These are phyloP conservation scores for Henningerozyma blattae DNA, from an alignment of 805 yeast species.

Conservation along the genomic window DNA sequence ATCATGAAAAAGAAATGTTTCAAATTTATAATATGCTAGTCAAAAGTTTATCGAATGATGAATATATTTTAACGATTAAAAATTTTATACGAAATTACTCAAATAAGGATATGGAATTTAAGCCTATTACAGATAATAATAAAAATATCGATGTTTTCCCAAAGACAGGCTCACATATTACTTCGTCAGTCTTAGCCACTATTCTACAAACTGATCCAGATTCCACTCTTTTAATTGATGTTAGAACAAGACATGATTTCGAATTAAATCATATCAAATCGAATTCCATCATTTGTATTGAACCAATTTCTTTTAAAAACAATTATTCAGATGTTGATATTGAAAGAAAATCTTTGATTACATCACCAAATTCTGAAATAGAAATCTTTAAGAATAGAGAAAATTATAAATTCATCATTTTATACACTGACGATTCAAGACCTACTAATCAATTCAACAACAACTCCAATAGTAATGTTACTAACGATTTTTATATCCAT, in stretches of 20 bases:
- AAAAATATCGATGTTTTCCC: constrained; percentile 1
- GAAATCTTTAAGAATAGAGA: constrained; percentile 40
- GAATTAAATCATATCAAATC: constrained; percentile 51
- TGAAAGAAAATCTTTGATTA: constrained; percentile 45
- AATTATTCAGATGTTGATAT: constrained; percentile 51
- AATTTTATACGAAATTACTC: constrained; percentile 12
- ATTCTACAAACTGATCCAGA: constrained; percentile 6
- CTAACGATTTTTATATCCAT: constrained; percentile 8
- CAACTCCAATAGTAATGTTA: too few relatives aligned
- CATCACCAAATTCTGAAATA: constrained; percentile 46
- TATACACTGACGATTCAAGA: constrained; percentile 29
- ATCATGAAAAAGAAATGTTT: constrained; percentile 15
- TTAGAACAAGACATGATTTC: constrained; percentile 49
- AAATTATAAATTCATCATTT: constrained; percentile 48
- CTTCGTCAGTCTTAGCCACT: constrained; percentile 6
- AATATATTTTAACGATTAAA: constrained; percentile 17
- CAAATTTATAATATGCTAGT: constrained; percentile 24
- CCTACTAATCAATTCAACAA: not conserved
- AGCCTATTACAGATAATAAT: not conserved
- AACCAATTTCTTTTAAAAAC: constrained; percentile 48
- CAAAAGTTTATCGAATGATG: constrained; percentile 19
- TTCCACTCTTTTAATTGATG: constrained; percentile 53
- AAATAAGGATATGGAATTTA: not conserved
- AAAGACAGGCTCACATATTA: constrained; percentile 5
- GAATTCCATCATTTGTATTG: constrained; percentile 55